A percentile compares a stretch with the other conserved stretches of the same genome.
Conservation (phyloP, 495 filamentous ascomycete genomes). For the Sphaerosporella brunnea region DNA sequence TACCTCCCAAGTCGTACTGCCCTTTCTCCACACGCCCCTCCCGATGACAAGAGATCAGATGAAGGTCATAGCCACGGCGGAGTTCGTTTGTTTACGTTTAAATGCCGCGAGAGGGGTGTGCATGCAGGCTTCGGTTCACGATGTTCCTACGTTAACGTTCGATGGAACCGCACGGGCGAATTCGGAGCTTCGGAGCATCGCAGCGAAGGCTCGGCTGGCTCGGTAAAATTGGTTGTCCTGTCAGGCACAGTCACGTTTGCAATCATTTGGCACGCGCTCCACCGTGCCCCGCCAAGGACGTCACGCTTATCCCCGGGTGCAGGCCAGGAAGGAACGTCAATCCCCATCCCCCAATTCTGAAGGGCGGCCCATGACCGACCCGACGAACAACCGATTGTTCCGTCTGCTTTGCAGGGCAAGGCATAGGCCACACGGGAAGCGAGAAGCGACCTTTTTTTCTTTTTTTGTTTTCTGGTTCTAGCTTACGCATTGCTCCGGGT, state of each 20-base stretch:
- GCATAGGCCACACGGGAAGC: too few relatives aligned
- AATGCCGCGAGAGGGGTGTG: too few relatives aligned
- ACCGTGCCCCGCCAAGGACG: slow-evolving; percentile 3
- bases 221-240: not conserved
- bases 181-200: too few relatives aligned
- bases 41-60: too few relatives aligned
- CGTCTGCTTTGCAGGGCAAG: too few relatives aligned
- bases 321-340: slow-evolving; percentile 1
- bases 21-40: too few relatives aligned
- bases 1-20: too few relatives aligned
- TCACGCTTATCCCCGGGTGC: slow-evolving; percentile 6
- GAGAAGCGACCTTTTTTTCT: too few relatives aligned
- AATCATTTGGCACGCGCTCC: not conserved
- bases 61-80: too few relatives aligned
- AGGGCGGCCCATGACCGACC: not conserved
- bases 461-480: too few relatives aligned
- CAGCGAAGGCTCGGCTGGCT: not conserved
- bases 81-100: too few relatives aligned
- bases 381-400: not conserved
- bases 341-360: not conserved
- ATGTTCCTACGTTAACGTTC: not conserved
- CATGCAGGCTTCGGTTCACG: not conserved
- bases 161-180: slow-evolving; percentile 6
- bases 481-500: too few relatives aligned
- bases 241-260: not conserved